Evolutionary conservation across 805 yeast species (phyloP).

Genomic region (Teunomyces kruisii): DNA sequence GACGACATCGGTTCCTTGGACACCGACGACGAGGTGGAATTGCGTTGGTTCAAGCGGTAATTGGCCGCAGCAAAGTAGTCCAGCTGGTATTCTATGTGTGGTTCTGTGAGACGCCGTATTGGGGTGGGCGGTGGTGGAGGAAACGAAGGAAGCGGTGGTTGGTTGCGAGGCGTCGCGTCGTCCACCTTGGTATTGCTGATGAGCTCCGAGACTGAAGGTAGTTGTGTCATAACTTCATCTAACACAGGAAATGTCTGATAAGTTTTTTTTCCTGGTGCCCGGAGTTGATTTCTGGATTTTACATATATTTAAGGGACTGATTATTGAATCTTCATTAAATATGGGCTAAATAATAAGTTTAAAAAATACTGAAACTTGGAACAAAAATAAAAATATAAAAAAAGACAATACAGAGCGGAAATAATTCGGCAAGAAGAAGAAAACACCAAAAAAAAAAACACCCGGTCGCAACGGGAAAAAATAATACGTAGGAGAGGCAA

Average conservation of each 20-base stretch:
- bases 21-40: constrained; percentile 1
- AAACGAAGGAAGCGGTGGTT: neutral
- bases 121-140: constrained; percentile 12
- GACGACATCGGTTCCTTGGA: constrained; percentile 9
- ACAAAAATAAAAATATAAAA: neutral
- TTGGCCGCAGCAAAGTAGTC: constrained; percentile 2
- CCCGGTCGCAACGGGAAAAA: neutral
- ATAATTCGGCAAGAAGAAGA: constrained; percentile 3
- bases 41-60: constrained; percentile 6
- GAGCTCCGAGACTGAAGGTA: constrained; percentile 27
- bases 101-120: constrained; percentile 15
- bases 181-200: constrained; percentile 17
- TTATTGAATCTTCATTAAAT: constrained; percentile 2
- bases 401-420: neutral
- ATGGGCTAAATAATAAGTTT: neutral
- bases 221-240: constrained; percentile 15
- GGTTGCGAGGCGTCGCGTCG: constrained; percentile 4
- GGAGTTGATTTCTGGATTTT: neutral
- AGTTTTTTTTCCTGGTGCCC: neutral
- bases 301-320: constrained; percentile 2
- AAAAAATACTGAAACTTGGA: neutral
- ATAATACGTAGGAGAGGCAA: neutral
- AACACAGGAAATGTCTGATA: neutral
- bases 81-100: constrained; percentile 8
- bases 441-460: neutral